Percentiles rank a stretch among this genome's conserved stretches.
Evolutionary conservation across 176 grass and related monocot genomes (phyloP).

Genomic region (Poa annua): DNA sequence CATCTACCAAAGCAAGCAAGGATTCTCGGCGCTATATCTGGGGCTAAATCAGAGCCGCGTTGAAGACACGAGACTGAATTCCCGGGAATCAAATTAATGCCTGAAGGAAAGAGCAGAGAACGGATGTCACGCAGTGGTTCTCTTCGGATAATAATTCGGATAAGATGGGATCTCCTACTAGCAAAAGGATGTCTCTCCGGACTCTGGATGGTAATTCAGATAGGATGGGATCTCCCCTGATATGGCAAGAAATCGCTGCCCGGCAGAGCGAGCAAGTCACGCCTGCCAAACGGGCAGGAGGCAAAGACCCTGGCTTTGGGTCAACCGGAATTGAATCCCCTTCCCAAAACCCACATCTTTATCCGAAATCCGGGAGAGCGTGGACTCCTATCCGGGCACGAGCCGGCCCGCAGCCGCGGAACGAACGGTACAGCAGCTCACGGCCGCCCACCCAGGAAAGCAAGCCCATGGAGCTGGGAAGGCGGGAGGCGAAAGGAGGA

Average conservation of each 20-base stretch:
- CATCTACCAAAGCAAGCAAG: background rate
- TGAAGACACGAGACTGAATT: background rate
- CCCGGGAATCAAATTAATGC: background rate
- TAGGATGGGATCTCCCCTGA: background rate
- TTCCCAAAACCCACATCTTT: background rate
- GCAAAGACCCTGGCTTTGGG: background rate
- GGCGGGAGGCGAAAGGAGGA: background rate
- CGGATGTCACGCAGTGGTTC: conserved; percentile 6
- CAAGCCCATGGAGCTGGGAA: conserved; percentile 3
- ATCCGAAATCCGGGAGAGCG: conserved; percentile 1
- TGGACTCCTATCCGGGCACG: background rate
- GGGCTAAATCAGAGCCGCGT: background rate
- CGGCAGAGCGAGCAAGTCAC: no score
- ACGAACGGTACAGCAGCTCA: no score
- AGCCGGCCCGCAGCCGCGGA: background rate
- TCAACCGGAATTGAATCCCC: conserved; percentile 5
- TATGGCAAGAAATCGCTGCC: background rate
- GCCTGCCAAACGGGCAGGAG: background rate
- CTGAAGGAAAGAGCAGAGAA: background rate
- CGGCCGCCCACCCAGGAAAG: no score
- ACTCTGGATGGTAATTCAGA: background rate
- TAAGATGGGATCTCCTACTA: background rate
- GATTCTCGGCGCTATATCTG: background rate
- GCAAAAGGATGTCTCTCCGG: background rate
- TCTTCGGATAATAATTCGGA: background rate